Evolutionary conservation across 495 filamentous ascomycete genomes (phyloP).

Genomic region (Glonium stellatum): DNA sequence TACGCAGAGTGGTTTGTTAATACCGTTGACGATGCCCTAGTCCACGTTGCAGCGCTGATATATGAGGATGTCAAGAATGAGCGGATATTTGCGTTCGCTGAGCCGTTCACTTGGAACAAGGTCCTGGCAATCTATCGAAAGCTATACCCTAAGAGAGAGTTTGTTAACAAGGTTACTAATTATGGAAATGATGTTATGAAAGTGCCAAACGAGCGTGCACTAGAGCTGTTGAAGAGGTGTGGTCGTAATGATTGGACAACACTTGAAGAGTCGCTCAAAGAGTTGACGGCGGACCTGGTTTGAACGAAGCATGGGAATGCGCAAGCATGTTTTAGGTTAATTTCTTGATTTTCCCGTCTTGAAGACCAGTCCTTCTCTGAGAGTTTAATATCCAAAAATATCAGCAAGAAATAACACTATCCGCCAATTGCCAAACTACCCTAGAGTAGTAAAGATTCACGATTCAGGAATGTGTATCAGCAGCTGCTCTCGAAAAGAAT

Average conservation of each 20-base stretch:
- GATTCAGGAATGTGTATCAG: too few relatives aligned
- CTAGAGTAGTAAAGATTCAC: too few relatives aligned
- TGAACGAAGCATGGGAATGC: too few relatives aligned
- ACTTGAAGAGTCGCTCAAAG: conserved; percentile 20
- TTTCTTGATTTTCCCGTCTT: too few relatives aligned
- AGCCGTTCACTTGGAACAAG: conserved; percentile 36
- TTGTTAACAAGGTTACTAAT: conserved; percentile 28
- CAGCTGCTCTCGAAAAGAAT: too few relatives aligned
- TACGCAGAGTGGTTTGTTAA: conserved; percentile 35
- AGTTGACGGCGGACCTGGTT: neutral
- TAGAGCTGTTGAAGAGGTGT: conserved; percentile 33
- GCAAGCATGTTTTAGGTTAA: too few relatives aligned
- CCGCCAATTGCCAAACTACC: too few relatives aligned
- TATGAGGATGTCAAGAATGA: conserved; percentile 38
- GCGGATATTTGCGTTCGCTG: conserved; percentile 44
- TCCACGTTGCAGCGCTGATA: conserved; percentile 45
- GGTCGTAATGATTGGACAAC: conserved; percentile 23
- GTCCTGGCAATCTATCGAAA: conserved; percentile 35
- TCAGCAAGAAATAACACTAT: too few relatives aligned
- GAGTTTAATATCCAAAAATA: too few relatives aligned
- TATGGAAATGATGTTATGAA: conserved; percentile 24
- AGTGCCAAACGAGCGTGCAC: conserved; percentile 27
- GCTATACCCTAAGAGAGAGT: conserved; percentile 31
- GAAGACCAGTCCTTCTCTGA: too few relatives aligned
- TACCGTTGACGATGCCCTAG: conserved; percentile 43